Base-by-base conservation (phyloP, 257 asterid species). In the Linaria vulgaris region DNA sequence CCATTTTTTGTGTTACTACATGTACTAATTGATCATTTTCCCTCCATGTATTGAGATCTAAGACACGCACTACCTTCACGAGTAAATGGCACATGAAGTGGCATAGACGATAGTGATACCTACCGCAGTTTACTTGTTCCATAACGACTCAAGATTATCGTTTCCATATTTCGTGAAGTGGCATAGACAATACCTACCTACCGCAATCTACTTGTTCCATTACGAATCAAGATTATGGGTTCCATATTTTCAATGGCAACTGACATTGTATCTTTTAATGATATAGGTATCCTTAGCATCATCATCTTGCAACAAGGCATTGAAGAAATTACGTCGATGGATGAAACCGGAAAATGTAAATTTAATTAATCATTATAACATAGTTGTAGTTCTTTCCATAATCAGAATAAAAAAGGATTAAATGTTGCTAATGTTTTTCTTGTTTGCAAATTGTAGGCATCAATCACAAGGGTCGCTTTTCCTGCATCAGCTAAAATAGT, bases 401-500 rank as follows among this genome's bases (percentile, higher is more conserved):
- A 11, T 37, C 17, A 10, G 19, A 20, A n/a, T n/a, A n/a, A n/a
- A 23, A 57, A 57, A 57, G 41, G 10, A 52, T 67, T 66, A 19
- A 30, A 23, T 14, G n/a, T n/a, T 45, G 19, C 8, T 34, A 13
- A 39, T 50, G 15, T 61, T 22, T 24, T 15, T 19, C 5, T 63
- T 56, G 43, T 17, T 77, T 68, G 39, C 85, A n/a, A n/a, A n/a
- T n/a, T n/a, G n/a, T n/a, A 89, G 99, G 97, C 66, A 39, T 82
- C 79, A 77, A 75, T 95, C 17, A 39, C 94, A 22, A 67, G 85
- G 72, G 61, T 84, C 51, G 78, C 88, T 20, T 87, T 72, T 74
- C 97, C 99, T 0, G 82, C 99, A 44, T 79, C 95, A 27, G 99
- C 88, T 23, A 82, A 87, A 77, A 80, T 92, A 69, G 84, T 92